Evolutionary conservation across 768 basidiomycete genomes (phyloP), one percentile per base, ranked within the genome.

Genomic region (Phylloporus sp.): DNA sequence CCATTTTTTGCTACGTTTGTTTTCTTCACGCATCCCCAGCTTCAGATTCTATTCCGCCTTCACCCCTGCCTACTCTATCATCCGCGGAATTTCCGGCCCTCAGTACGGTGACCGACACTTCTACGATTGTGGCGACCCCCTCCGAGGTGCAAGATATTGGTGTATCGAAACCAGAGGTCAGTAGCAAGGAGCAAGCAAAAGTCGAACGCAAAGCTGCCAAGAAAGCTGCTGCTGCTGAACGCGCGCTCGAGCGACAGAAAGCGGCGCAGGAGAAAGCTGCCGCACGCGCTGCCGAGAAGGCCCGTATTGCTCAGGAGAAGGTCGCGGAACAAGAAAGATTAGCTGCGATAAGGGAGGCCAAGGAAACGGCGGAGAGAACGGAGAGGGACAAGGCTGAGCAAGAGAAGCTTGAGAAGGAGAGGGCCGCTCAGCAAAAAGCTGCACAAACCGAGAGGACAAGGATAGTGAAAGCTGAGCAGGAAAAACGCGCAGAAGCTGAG

Each of bases 1-100:
- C 37, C 38, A 55, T 59, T 50, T 44, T 56, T 50, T 56, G 44
- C 37, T 58, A 60, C 55, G 28, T 55, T 56, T 35, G 41, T 43
- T 48, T 48, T 45, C 43, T 52, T 52, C 51, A 29, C 44, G 60
- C 49, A 10, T 39, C 39, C 42, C 61, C 67, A 62, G 70, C 72
- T 51, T 66, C 75, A 33, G 45, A 58, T 53, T 53, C 58, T 56
- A 40, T 59, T 42, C 55, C 64, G 37, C 71, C 76, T 42, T 68
- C 73, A 49, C 71, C 69, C 42, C 70, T 74, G 46, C 74, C 73
- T 42, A 64, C 67, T 38, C 61, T 89, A 45, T 86, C 86, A 51
- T 69, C 80, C 32, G 69, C 78, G 61, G 89, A 90, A 65, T 90
- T 90, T 63, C 89, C 87, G 43, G 85, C 86, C 29, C 71, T 90